Percentiles rank a stretch among this genome's conserved stretches.
phyloP scores from a whole-genome alignment of 352 stramenopile species.

The Phytophthora meadii region DNA sequence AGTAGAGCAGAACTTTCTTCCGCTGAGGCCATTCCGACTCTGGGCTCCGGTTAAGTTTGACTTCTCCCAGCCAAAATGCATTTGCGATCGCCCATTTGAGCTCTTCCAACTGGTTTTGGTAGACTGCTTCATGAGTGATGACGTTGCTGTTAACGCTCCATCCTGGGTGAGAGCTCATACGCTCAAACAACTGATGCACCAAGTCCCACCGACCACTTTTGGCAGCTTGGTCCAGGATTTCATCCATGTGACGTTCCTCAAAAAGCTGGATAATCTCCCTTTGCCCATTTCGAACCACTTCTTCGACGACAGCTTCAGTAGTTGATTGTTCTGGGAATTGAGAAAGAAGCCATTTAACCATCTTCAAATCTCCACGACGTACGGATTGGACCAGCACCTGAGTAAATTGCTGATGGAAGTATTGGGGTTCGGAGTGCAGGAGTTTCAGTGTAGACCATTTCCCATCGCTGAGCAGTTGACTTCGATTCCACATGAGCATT shows the following conservation, averaged over 20 bases:
- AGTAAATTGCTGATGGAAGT: slow-evolving; percentile 12
- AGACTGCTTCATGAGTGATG: not conserved
- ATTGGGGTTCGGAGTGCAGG: not conserved
- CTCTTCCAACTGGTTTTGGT: not conserved
- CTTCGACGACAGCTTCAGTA: too few species aligned
- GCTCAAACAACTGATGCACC: not conserved
- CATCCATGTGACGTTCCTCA: not conserved
- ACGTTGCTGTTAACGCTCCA: not conserved
- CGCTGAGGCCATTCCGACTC: not conserved
- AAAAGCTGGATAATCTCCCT: not conserved
- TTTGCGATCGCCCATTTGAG: not conserved
- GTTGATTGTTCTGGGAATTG: slow-evolving; percentile 9
- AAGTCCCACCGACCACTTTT: not conserved
- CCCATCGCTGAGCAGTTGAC: slow-evolving; percentile 6
- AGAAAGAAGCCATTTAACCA: slow-evolving; percentile 12
- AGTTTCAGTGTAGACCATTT: too few species aligned
- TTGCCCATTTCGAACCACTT: too few species aligned
- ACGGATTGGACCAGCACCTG: not conserved
- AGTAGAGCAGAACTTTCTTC: not conserved
- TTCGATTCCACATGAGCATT: slow-evolving; percentile 9
- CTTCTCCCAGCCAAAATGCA: not conserved
- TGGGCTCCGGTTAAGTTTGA: not conserved
- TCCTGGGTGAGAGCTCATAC: not conserved
- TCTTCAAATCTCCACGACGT: not conserved
- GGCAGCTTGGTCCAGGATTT: not conserved